These are phyloP conservation scores for Aurantiochytrium sp. DNA, from an alignment of 108 stramenopile species.

Conservation along the genomic window DNA sequence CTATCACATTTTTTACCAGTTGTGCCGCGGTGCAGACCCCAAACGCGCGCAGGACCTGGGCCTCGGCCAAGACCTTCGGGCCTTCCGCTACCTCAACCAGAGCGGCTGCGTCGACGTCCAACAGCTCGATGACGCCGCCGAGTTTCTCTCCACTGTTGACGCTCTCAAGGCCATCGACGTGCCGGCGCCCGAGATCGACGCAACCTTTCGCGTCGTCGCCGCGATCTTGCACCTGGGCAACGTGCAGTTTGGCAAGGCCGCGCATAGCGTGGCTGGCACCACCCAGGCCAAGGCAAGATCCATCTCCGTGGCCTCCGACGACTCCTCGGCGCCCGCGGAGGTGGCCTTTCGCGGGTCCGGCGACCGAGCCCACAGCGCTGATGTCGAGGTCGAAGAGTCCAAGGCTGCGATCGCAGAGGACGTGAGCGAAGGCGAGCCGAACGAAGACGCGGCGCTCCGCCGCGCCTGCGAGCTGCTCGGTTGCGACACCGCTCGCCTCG, in stretches of 20 bases:
- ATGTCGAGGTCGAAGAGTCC: too few species aligned
- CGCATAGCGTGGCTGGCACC: background rate
- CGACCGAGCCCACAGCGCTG: too few species aligned
- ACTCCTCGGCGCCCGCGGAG: background rate
- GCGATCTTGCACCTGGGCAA: conserved; percentile 46
- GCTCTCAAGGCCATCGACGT: conserved; percentile 36
- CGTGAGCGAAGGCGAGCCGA: background rate
- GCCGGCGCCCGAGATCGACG: background rate
- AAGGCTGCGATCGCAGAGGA: background rate
- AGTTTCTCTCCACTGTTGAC: background rate
- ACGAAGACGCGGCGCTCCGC: conserved; percentile 49
- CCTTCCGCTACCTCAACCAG: background rate
- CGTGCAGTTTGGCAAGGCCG: background rate
- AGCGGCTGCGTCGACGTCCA: background rate
- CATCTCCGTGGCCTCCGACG: too few species aligned
- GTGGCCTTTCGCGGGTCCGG: background rate
- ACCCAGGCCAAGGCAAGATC: conserved; percentile 36
- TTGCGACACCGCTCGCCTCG: conserved; percentile 68
- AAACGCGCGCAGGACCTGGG: conserved; percentile 52
- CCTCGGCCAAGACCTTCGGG: conserved; percentile 34
- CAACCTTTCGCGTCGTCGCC: conserved; percentile 18
- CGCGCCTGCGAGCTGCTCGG: conserved; percentile 62
- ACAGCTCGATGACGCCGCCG: conserved; percentile 31
- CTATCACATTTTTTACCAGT: conserved; percentile 67
- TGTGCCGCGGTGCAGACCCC: conserved; percentile 43